phyloP scores from a whole-genome alignment of 2,329 filamentous ascomycete genomes.

The Drechslera avenae region DNA sequence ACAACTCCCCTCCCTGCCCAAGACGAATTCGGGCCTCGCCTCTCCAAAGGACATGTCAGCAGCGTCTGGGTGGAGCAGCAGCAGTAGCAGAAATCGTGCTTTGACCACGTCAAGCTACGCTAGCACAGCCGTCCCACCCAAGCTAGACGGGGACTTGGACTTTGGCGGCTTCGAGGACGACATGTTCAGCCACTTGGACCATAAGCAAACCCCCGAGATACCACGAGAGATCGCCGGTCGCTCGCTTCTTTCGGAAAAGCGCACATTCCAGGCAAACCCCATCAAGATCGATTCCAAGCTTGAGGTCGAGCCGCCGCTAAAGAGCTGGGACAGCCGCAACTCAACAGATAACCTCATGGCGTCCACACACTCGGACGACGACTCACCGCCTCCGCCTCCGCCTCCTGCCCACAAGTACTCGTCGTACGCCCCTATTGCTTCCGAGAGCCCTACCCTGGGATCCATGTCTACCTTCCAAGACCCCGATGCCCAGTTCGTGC shows the following conservation, averaged over 20 bases:
- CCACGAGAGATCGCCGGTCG: conserved; percentile 32
- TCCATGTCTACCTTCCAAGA: conserved; percentile 35
- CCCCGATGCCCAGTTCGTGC: conserved; percentile 33
- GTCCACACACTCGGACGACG: conserved; percentile 44
- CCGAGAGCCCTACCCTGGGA: conserved; percentile 39
- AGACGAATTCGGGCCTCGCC: conserved; percentile 27
- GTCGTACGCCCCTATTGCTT: conserved; percentile 41
- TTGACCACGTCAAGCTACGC: conserved; percentile 57
- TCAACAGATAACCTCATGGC: conserved; percentile 58
- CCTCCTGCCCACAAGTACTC: conserved; percentile 43
- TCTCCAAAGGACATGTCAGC: conserved; percentile 25
- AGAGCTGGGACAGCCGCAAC: conserved; percentile 59
- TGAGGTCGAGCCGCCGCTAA: conserved; percentile 55
- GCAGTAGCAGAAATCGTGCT: conserved; percentile 39
- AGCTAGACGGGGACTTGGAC: conserved; percentile 51
- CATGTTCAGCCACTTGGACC: conserved; percentile 53
- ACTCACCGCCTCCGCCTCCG: conserved; percentile 41
- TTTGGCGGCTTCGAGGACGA: conserved; percentile 54
- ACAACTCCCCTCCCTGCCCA: conserved; percentile 35
- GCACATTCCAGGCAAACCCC: conserved; percentile 47
- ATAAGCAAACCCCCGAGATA: conserved; percentile 38
- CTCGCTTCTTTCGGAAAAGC: conserved; percentile 44
- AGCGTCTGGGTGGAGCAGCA: conserved; percentile 16
- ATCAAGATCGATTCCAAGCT: conserved; percentile 53
- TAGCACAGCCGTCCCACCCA: conserved; percentile 59